Percentiles rank a stretch among this genome's conserved stretches.
phyloP scores from a whole-genome alignment of 1,139 yeast genomes.

The Saccharomyces hybrid region DNA sequence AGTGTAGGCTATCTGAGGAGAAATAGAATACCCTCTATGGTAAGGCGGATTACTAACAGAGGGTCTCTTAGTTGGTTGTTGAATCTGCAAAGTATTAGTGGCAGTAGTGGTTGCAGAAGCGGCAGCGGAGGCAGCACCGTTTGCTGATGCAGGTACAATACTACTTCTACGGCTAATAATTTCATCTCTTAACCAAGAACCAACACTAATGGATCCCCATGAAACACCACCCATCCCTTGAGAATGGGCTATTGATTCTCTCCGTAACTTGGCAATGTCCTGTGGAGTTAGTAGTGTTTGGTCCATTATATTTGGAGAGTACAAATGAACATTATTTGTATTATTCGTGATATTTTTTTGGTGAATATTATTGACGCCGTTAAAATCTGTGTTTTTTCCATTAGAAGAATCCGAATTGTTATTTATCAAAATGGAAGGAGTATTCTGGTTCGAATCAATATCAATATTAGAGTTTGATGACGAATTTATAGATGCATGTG shows the following conservation, averaged over 20 bases:
- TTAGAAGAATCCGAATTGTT: background rate
- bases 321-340: conserved; percentile 1
- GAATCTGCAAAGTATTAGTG: background rate
- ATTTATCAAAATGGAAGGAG: conserved; percentile 5
- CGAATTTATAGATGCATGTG: background rate
- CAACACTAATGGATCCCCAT: conserved; percentile 96
- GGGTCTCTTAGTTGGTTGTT: conserved; percentile 5
- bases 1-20: conserved; percentile 3
- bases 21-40: conserved; percentile 1
- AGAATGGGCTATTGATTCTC: conserved; percentile 90
- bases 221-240: conserved; percentile 97
- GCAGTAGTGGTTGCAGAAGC: background rate
- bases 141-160: background rate
- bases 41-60: background rate
- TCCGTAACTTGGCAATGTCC: conserved; percentile 45
- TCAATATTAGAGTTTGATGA: background rate
- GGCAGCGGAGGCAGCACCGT: background rate
- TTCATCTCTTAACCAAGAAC: conserved; percentile 94
- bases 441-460: conserved; percentile 1
- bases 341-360: background rate
- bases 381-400: background rate
- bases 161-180: conserved; percentile 35
- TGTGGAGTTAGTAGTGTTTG: conserved; percentile 2
- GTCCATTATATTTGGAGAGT: background rate
- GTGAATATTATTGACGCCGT: background rate